A percentile compares a stretch with the other conserved stretches of the same genome.
Evolutionary conservation across 176 grass and related monocot species (phyloP).

Genomic region (Phyllostachys edulis): DNA sequence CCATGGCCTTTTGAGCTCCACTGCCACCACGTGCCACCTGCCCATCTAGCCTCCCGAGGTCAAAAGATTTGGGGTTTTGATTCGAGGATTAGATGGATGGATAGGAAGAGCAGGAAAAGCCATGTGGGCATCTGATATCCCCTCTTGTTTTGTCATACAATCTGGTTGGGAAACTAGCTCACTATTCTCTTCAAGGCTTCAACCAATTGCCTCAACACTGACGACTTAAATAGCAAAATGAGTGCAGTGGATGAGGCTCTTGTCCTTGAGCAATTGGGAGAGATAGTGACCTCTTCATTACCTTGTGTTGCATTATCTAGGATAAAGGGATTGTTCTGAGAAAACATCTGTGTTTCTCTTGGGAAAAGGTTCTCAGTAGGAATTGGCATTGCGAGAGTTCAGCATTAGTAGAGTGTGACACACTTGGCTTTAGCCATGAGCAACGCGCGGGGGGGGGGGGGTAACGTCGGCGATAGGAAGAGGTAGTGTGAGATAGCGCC

Average conservation of each 20-base stretch:
- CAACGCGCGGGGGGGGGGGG: too few relatives aligned
- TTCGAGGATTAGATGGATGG: too few relatives aligned
- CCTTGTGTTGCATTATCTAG: slow-evolving; percentile 3
- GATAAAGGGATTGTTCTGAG: neutral
- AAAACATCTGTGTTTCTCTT: neutral
- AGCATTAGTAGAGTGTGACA: neutral
- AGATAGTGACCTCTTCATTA: neutral
- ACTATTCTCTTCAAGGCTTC: slow-evolving; percentile 39
- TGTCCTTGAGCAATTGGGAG: too few relatives aligned
- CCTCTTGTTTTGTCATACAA: neutral
- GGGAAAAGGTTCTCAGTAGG: neutral
- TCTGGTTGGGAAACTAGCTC: too few relatives aligned
- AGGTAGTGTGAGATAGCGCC: too few relatives aligned
- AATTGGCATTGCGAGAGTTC: slow-evolving; percentile 2
- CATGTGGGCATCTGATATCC: neutral
- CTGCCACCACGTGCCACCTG: too few relatives aligned
- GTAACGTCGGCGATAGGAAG: too few relatives aligned
- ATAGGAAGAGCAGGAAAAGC: too few relatives aligned
- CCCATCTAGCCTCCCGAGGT: too few relatives aligned
- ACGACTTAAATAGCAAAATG: slow-evolving; percentile 30
- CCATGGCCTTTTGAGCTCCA: too few relatives aligned
- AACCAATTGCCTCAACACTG: slow-evolving; percentile 29
- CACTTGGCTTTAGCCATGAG: slow-evolving; percentile 30
- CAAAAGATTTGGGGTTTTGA: too few relatives aligned
- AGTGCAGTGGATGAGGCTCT: slow-evolving; percentile 25